phyloP scores from a whole-genome alignment of 2,329 filamentous ascomycete species.

The Xylaria sp. region DNA sequence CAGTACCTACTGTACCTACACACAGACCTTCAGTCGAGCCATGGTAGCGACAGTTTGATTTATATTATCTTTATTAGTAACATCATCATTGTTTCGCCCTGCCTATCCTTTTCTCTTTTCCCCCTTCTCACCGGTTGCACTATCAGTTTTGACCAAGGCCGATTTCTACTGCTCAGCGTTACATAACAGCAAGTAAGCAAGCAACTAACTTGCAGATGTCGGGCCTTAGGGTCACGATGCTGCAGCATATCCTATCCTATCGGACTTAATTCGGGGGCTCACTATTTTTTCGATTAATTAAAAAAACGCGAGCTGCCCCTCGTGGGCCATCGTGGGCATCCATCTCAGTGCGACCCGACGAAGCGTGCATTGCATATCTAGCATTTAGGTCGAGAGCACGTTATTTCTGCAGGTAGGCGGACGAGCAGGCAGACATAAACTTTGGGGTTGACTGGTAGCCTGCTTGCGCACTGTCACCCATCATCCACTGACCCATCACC shows the following conservation, averaged over 20 bases:
- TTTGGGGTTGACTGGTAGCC: conserved; percentile 21
- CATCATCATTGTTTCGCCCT: background rate
- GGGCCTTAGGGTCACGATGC: conserved; percentile 20
- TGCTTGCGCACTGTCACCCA: conserved; percentile 29
- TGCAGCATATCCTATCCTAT: conserved; percentile 25
- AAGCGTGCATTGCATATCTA: conserved; percentile 28
- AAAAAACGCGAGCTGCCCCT: conserved; percentile 24
- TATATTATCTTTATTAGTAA: background rate
- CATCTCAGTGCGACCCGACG: conserved; percentile 34
- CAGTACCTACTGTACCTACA: background rate
- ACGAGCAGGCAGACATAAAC: background rate
- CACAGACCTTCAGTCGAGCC: conserved; percentile 19
- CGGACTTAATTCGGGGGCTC: conserved; percentile 39
- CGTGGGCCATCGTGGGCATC: conserved; percentile 30
- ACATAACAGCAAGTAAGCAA: conserved; percentile 31
- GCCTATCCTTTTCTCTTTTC: background rate
- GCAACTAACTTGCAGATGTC: conserved; percentile 31
- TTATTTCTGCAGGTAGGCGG: conserved; percentile 34
- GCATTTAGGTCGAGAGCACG: conserved; percentile 31
- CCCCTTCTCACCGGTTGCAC: conserved; percentile 13
- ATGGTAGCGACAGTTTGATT: conserved; percentile 23
- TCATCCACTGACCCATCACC: conserved; percentile 7
- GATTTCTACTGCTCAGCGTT: conserved; percentile 27
- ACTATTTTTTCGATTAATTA: conserved; percentile 9
- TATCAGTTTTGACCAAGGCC: conserved; percentile 23